Evolutionary conservation across 164 flowering plant genomes (phyloP).

Genomic region (Dillenia suffruticosa): DNA sequence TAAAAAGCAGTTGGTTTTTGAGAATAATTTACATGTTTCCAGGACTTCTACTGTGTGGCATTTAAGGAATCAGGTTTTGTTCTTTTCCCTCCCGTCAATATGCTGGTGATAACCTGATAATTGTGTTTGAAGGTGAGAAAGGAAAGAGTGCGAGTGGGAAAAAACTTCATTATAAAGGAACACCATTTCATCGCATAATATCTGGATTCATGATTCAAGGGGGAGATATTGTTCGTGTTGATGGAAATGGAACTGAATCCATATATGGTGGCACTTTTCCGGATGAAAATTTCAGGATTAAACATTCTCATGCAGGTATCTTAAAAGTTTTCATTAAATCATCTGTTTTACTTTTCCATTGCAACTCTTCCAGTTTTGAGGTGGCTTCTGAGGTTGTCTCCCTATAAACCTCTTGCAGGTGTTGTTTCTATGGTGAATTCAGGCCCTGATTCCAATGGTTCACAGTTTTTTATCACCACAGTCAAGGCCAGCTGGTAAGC

Average conservation of each 20-base stretch:
- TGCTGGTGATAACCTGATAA: conserved; percentile 5
- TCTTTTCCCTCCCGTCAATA: neutral
- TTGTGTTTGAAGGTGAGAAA: conserved; percentile 57
- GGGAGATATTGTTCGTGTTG: conserved; percentile 69
- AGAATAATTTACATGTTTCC: conserved; percentile 1
- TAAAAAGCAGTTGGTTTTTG: conserved; percentile 14
- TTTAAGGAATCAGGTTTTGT: neutral
- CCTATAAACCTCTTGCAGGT: conserved; percentile 41
- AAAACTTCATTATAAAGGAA: conserved; percentile 78
- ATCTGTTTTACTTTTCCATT: neutral
- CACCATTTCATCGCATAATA: conserved; percentile 88
- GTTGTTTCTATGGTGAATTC: conserved; percentile 93
- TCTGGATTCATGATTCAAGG: conserved; percentile 97
- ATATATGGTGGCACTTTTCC: conserved; percentile 83
- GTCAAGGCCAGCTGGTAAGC: conserved; percentile 93
- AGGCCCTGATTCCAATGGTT: conserved; percentile 96
- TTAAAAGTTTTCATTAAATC: neutral
- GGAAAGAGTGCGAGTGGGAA: conserved; percentile 68
- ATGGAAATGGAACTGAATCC: conserved; percentile 80
- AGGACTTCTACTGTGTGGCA: neutral
- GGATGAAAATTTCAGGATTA: conserved; percentile 90
- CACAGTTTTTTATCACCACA: conserved; percentile 94
- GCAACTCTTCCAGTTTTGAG: neutral
- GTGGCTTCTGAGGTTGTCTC: neutral
- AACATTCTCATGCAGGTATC: conserved; percentile 85